Base-by-base conservation (phyloP, 106 monocot species). In the Dactylorhiza incarnata region DNA sequence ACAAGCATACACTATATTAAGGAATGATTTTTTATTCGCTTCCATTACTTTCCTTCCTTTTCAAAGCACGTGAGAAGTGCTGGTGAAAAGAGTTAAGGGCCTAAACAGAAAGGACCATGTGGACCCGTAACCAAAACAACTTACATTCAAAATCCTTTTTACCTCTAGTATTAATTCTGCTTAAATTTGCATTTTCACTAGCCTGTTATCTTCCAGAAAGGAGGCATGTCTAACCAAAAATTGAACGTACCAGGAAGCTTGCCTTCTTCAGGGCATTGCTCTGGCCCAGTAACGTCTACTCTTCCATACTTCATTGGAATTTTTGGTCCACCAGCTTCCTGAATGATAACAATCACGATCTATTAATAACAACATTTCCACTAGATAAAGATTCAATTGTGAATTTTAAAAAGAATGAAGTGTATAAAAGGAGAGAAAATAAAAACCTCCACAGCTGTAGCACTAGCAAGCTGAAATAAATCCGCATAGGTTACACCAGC, bases 391-490 rank as follows among this genome's bases (percentile, higher is more conserved):
- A 7, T n/a, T 74, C 20, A 6, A 37, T 37, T 37, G 37, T 37
- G 37, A 37, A 1, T 75, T 29, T 43, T 20, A 24, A 53, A 74
- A 12, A 6, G 7, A 52, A 71, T 1, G 5, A 73, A n/a, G 6
- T 78, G 1, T 5, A 25, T n/a, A 56, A 3, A 50, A 63, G 4
- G 17, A 1, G 67, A 43, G 45, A 58, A 63, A 46, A 50, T 70
- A 14, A 67, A 26, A 44, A 94, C 99, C 91, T 99, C 99, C 67
- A 99, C 77, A 52, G 99, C 89, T 58, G 99, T 92, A 51, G 99
- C 99, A 83, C 99, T 99, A 48, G 99, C 99, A 73, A 99, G 68
- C 74, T 99, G 99, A 74, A 99, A 99, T 44, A 99, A 83, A 80
- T 99, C 99, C 9, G 99, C 99, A 84, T 92, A 94, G 15, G 91